Conservation (phyloP, 345 rosid species). For the Corymbia maculata region DNA sequence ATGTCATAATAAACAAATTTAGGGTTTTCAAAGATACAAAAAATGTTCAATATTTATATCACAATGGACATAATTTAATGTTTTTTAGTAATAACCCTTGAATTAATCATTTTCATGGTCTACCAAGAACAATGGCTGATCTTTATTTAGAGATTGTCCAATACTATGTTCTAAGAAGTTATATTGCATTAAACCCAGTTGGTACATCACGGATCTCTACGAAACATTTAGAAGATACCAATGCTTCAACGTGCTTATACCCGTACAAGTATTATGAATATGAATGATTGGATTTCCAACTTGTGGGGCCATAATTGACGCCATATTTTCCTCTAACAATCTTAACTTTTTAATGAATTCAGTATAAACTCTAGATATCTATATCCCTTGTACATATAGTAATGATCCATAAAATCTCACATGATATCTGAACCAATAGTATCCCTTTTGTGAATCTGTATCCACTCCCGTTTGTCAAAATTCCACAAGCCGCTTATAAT, state of each 20-base stretch:
- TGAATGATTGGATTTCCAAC: too few relatives aligned
- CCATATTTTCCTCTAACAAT: background rate
- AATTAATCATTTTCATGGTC: background rate
- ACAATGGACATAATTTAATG: too few relatives aligned
- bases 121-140: background rate
- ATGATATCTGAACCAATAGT: too few relatives aligned
- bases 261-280: background rate
- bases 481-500: rapidly evolving
- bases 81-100: background rate
- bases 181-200: background rate
- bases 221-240: background rate
- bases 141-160: background rate
- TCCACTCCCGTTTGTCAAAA: background rate
- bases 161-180: background rate
- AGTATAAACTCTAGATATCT: background rate
- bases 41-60: too few relatives aligned
- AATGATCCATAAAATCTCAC: rapidly evolving
- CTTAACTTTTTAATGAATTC: background rate
- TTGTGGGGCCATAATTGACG: background rate
- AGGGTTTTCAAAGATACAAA: background rate
- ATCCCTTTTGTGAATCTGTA: too few relatives aligned
- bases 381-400: rapidly evolving
- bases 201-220: background rate
- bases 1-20: too few relatives aligned
- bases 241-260: background rate